These are phyloP conservation scores for Sinapis alba DNA, from an alignment of 441 rosid genomes.

Conservation along the genomic window DNA sequence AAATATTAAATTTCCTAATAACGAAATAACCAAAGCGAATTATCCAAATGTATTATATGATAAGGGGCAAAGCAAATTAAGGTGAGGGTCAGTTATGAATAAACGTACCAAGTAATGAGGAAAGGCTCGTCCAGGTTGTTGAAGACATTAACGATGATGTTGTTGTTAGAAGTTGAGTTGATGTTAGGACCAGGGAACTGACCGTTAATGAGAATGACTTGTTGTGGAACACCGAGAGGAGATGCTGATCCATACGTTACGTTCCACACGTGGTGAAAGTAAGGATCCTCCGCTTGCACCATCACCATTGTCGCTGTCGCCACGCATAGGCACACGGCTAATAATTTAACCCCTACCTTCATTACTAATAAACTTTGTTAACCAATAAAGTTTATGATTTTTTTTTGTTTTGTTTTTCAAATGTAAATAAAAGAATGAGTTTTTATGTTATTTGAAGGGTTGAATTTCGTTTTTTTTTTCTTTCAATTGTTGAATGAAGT, in stretches of 20 bases:
- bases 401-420: not conserved
- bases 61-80: not conserved
- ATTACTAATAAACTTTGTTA: slow-evolving; percentile 3
- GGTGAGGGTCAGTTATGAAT: not conserved
- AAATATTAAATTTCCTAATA: not conserved
- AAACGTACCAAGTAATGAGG: slow-evolving; percentile 52
- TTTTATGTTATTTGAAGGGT: slow-evolving; percentile 8
- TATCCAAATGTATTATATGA: not conserved
- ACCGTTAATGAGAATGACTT: slow-evolving; percentile 59
- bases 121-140: slow-evolving; percentile 66
- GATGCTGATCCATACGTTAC: slow-evolving; percentile 61
- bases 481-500: slow-evolving; percentile 13
- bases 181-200: slow-evolving; percentile 65
- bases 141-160: slow-evolving; percentile 55
- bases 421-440: not conserved
- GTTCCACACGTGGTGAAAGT: slow-evolving; percentile 59
- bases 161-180: slow-evolving; percentile 61
- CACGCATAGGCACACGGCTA: slow-evolving; percentile 30
- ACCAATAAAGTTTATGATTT: not conserved
- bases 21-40: not conserved
- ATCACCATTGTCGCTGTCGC: slow-evolving; percentile 17
- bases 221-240: slow-evolving; percentile 59
- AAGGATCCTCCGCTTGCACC: slow-evolving; percentile 55
- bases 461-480: slow-evolving; percentile 2
- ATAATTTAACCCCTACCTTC: slow-evolving; percentile 40